Conservation (phyloP, 768 basidiomycete species). For the Leucocoprinus leucothites region DNA sequence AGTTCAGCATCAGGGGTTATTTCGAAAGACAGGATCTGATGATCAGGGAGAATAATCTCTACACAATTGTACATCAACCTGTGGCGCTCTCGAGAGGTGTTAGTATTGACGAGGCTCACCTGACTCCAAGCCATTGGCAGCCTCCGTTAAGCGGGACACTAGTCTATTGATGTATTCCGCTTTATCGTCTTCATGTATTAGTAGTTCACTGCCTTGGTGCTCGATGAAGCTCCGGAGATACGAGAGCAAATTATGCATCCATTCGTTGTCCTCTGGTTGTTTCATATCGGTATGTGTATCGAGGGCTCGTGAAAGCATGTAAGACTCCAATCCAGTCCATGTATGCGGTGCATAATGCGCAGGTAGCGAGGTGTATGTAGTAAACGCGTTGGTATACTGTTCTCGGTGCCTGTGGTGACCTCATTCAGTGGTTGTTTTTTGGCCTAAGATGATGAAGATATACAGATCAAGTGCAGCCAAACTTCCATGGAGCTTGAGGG, state of each 20-base stretch:
- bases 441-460: slow-evolving; percentile 25
- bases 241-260: slow-evolving; percentile 74
- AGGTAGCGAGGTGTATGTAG: slow-evolving; percentile 76
- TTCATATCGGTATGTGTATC: slow-evolving; percentile 59
- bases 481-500: slow-evolving; percentile 79
- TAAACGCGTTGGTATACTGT: slow-evolving; percentile 57
- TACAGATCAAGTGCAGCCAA: slow-evolving; percentile 90
- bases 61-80: background rate
- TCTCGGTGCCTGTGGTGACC: slow-evolving; percentile 55
- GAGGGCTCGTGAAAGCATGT: slow-evolving; percentile 73
- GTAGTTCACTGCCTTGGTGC: slow-evolving; percentile 46
- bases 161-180: slow-evolving; percentile 49
- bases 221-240: slow-evolving; percentile 72
- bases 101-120: slow-evolving; percentile 34
- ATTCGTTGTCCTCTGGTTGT: slow-evolving; percentile 66
- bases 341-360: slow-evolving; percentile 80
- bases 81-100: background rate
- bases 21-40: slow-evolving; percentile 61
- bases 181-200: slow-evolving; percentile 51
- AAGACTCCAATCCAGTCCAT: slow-evolving; percentile 79
- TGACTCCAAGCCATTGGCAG: slow-evolving; percentile 50
- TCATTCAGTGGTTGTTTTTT: background rate
- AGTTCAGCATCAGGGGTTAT: slow-evolving; percentile 44
- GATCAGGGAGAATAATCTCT: slow-evolving; percentile 66
- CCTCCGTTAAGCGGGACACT: slow-evolving; percentile 43